These are phyloP conservation scores for Chrysoporthe deuterocubensis DNA, from an alignment of 2,329 filamentous ascomycete genomes.

Conservation along the genomic window DNA sequence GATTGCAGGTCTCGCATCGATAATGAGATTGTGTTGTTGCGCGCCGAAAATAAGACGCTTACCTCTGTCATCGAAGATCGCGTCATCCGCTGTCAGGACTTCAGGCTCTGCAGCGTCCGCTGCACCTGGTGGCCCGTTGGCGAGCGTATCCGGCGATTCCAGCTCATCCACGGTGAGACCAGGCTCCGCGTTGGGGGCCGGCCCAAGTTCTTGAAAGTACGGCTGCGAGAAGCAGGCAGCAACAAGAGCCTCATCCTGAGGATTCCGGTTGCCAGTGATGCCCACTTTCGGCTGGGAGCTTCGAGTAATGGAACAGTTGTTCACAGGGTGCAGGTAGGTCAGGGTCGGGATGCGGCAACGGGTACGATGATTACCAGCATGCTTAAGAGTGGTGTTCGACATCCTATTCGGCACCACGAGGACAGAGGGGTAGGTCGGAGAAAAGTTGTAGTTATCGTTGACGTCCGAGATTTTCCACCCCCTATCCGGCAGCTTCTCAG, in stretches of 20 bases:
- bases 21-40: slow-evolving; percentile 91
- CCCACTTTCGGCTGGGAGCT: slow-evolving; percentile 92
- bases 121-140: slow-evolving; percentile 55
- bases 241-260: slow-evolving; percentile 93
- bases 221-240: slow-evolving; percentile 88
- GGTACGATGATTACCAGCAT: slow-evolving; percentile 87
- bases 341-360: slow-evolving; percentile 85
- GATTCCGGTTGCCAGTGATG: slow-evolving; percentile 83
- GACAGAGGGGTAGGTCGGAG: slow-evolving; percentile 86
- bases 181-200: slow-evolving; percentile 39
- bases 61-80: slow-evolving; percentile 60
- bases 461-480: slow-evolving; percentile 91
- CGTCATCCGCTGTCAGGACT: slow-evolving; percentile 57
- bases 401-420: slow-evolving; percentile 86
- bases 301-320: slow-evolving; percentile 94
- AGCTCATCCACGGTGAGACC: slow-evolving; percentile 55
- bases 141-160: slow-evolving; percentile 58
- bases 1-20: slow-evolving; percentile 91
- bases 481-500: slow-evolving; percentile 73
- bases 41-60: slow-evolving; percentile 81
- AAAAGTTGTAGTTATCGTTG: slow-evolving; percentile 89
- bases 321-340: slow-evolving; percentile 93
- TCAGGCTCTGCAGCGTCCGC: slow-evolving; percentile 64
- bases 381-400: slow-evolving; percentile 96
- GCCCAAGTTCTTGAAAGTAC: slow-evolving; percentile 45